Conservation (phyloP, 305 asterid species). For the Fraxinus nigra region DNA sequence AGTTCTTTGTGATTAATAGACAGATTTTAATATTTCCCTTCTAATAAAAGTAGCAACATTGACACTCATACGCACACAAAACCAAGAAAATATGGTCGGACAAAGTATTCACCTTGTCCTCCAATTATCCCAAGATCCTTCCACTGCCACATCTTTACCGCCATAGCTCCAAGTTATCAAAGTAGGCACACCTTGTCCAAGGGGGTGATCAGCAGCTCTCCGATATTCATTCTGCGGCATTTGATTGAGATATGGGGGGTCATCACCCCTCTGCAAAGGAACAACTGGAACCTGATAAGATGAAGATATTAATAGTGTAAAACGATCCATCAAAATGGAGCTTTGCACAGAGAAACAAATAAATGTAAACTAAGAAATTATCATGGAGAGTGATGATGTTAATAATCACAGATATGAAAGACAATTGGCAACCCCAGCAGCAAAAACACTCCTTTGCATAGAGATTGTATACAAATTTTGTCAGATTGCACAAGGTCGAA, state of each 20-base stretch:
- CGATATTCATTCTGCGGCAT: conserved; percentile 41
- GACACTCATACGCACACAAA: not conserved
- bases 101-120: conserved; percentile 53
- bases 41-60: conserved; percentile 11
- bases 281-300: conserved; percentile 52
- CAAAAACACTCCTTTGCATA: not conserved
- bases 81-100: conserved; percentile 11
- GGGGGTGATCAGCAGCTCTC: conserved; percentile 34
- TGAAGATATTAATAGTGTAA: conserved; percentile 17
- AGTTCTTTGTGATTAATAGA: not conserved
- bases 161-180: conserved; percentile 79
- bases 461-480: not conserved
- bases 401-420: not conserved
- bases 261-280: conserved; percentile 54
- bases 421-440: not conserved
- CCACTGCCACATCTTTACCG: conserved; percentile 68
- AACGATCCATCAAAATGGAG: not conserved
- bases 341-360: not conserved
- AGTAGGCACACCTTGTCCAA: conserved; percentile 62
- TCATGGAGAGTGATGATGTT: not conserved
- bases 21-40: not conserved
- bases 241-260: conserved; percentile 35
- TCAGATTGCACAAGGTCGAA: not conserved
- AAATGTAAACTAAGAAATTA: not conserved
- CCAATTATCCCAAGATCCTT: conserved; percentile 98